Base-by-base conservation (phyloP, 2,329 filamentous ascomycete species). In the Dothistroma pini region DNA sequence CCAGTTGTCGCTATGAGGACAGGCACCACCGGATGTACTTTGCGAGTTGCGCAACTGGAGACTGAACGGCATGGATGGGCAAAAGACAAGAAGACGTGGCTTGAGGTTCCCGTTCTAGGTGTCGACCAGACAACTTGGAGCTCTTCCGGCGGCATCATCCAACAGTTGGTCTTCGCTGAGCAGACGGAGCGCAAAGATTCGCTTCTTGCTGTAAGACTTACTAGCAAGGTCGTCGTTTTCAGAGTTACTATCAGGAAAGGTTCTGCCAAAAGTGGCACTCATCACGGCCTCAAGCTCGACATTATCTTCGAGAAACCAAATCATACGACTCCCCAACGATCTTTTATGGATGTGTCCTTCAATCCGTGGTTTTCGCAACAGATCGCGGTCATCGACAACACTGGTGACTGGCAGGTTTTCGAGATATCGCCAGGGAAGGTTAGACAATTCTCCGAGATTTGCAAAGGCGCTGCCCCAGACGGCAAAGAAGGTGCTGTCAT, bases 331-430 rank as follows among this genome's bases (percentile, higher is more conserved):
- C 19, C 31, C 4, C 2, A 11, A 5, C 25, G 31, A 6, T n/a
- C 31, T 12, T 31, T 14, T 12, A 35, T 35, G 0, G 86, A 92
- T 73, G 78, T 89, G 2, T 75, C 83, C 0, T 89, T 92, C 71
- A 88, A 87, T 64, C 84, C 87, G 0, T 83, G 76, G 72, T 84
- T 79, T 60, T 75, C 78, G 16, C 81, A 84, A 1, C 86, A 89
- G 67, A 75, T 92, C 56, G 86, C 81, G 16, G 78, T 91, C 29
- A 78, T 92, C 19, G 87, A 92, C 68, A 79, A 84, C 56, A 76
- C 76, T 35, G 89, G 88, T 1, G 79, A 77, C 60, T 93, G 89
- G 89, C 86, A 79, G 49, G 73, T 91, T 4, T 91, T 87, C 86
- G 81, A 89, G 62, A 75, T 89, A 25, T 66, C 51, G n/a, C 52